Evolutionary conservation across 108 stramenopile genomes (phyloP).

Genomic region (Stephanodiscus triporus): DNA sequence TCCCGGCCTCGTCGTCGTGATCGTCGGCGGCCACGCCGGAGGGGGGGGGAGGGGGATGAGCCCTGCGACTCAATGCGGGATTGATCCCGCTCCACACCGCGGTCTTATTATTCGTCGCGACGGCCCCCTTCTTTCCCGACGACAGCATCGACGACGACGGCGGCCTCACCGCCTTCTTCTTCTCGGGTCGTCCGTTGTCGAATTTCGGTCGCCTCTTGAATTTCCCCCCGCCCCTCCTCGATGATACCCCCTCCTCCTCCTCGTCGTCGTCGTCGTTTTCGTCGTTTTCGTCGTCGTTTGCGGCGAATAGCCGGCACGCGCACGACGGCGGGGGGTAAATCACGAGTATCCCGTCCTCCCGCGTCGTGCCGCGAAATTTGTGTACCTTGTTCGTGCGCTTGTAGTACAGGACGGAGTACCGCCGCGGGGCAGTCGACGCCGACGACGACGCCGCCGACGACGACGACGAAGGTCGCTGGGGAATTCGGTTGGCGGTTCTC

Average conservation of each 20-base stretch:
- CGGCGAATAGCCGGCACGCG: slow-evolving; percentile 4
- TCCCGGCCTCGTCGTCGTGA: neutral
- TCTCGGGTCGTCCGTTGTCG: neutral
- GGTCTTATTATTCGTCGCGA: slow-evolving; percentile 3
- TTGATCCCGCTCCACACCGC: slow-evolving; percentile 16
- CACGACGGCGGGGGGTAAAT: slow-evolving; percentile 43
- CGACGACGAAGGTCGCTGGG: too few species aligned
- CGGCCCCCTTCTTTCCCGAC: slow-evolving; percentile 1
- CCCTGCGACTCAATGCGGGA: slow-evolving; percentile 10
- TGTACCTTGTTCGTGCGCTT: slow-evolving; percentile 74
- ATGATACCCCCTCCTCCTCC: slow-evolving; percentile 12
- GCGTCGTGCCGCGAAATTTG: slow-evolving; percentile 58
- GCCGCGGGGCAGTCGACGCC: neutral
- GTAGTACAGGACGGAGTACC: slow-evolving; percentile 73
- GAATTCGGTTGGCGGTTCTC: too few species aligned
- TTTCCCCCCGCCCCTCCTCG: slow-evolving; percentile 9
- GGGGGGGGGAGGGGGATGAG: slow-evolving; percentile 9
- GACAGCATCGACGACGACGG: too few species aligned
- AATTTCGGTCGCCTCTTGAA: too few species aligned
- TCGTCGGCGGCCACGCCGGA: neutral
- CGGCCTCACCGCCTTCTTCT: slow-evolving; percentile 13
- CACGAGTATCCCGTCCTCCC: slow-evolving; percentile 61
- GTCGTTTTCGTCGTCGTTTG: slow-evolving; percentile 25
- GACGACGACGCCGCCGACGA: too few species aligned
- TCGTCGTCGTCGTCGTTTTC: slow-evolving; percentile 28